A percentile compares a stretch with the other conserved stretches of the same genome.
Conservation (phyloP, 495 filamentous ascomycete species). For the Neohortaea acidophila region DNA sequence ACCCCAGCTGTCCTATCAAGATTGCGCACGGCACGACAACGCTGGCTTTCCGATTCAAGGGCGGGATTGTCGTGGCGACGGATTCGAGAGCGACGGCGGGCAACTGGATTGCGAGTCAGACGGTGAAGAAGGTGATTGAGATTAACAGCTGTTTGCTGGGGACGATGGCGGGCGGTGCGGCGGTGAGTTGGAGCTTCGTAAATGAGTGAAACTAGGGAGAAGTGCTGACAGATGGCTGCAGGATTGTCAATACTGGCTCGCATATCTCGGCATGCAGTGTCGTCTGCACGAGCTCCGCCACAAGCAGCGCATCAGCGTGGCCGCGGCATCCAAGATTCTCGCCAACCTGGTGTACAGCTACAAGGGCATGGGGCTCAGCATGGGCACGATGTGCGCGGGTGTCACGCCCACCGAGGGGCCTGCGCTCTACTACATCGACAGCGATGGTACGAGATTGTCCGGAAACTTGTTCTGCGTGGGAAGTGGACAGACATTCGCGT, state of each 20-base stretch:
- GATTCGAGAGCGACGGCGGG: constrained; percentile 93
- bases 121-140: constrained; percentile 98
- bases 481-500: constrained; percentile 94
- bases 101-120: constrained; percentile 98
- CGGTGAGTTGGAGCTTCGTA: constrained; percentile 47
- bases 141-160: constrained; percentile 83
- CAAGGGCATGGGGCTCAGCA: constrained; percentile 93
- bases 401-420: constrained; percentile 93
- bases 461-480: constrained; percentile 98
- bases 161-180: constrained; percentile 97
- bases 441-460: constrained; percentile 79
- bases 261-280: constrained; percentile 96
- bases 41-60: constrained; percentile 93
- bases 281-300: constrained; percentile 97
- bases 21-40: constrained; percentile 98
- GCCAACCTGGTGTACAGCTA: constrained; percentile 95
- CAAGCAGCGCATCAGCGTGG: constrained; percentile 95
- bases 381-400: constrained; percentile 98
- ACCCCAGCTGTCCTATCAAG: constrained; percentile 95
- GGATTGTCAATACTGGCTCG: constrained; percentile 99
- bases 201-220: too few relatives aligned
- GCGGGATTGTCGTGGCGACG: constrained; percentile 94
- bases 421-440: constrained; percentile 97
- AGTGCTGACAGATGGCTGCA: constrained; percentile 22
- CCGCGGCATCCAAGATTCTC: constrained; percentile 94